Base-by-base conservation (phyloP, 352 stramenopile species). In the Detonula confervacea region DNA sequence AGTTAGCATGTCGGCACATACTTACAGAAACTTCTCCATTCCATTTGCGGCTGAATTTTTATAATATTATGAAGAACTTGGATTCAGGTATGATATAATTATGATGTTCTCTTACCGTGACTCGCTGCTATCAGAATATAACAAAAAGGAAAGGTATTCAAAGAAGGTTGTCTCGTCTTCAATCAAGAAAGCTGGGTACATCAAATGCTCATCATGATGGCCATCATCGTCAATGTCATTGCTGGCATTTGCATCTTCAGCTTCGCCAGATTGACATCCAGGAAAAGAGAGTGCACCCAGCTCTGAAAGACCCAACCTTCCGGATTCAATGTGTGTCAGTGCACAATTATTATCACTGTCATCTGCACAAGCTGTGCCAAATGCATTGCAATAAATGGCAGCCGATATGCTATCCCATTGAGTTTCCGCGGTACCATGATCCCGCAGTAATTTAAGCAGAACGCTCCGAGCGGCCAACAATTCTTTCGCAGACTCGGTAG, bases 401-500 rank as follows among this genome's bases (percentile, higher is more conserved):
- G 73, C 73, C 4, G 55, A 68, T 14, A 81, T 76, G 44, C 73
- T 81, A 35, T 81, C 73, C 73, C 73, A 81, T 46, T 81, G 73
- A 24, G 33, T 51, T n/a, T n/a, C n/a, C n/a, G n/a, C n/a, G 14
- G 73, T 76, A 4, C 73, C 73, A 57, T 72, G 76, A 25, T 81
- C 52, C 8, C 24, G 2, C 4, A 81, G 29, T 33, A 81, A 47
- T 27, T 37, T 20, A 3, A 61, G 30, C 24, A 81, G 63, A 52
- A 65, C 65, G 29, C 39, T 64, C 11, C 56, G 52, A 14, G 73
- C 39, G 30, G 18, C 14, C 9, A n/a, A 24, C 46, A 81, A 33
- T 22, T 80, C 71, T 9, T 22, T 56, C 18, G 14, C 7, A 55
- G n/a, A n/a, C n/a, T n/a, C n/a, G n/a, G n/a, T n/a, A n/a, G n/a